Base-by-base conservation (phyloP, 2,329 filamentous ascomycete species). In the Zymoseptoria pseudotritici region DNA sequence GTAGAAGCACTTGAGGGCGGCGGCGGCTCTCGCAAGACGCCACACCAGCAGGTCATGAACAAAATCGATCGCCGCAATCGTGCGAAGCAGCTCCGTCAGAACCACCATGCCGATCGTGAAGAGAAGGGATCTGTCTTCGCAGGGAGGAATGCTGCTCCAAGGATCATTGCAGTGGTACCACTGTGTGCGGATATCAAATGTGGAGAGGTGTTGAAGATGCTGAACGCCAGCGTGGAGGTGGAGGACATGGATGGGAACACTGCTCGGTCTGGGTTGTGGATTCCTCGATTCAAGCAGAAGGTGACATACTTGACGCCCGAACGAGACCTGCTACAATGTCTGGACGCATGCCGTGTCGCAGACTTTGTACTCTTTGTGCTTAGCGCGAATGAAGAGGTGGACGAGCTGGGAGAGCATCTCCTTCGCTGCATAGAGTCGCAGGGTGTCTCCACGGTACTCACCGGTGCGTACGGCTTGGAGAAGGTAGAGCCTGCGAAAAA, bases 11-110 rank as follows among this genome's bases (percentile, higher is more conserved):
- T 84, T 70, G 89, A 96, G 72, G 85, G 82, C 69, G 87, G 82
- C 69, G 87, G 87, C 62, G 65, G 63, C 5, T 80, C 81, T 69
- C 86, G 93, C 71, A 95, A 90, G 76, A 96, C 93, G 17, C 90
- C 90, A 58, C 91, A 96, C 74, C 94, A 99, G 74, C 91, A 96
- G 78, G 85, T 97, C 77, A 93, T 97, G 90, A 96, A 91, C 61
- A 99, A 97, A 77, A 84, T 99, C 74, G 91, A 96, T 76, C 88
- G 94, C 61, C 87, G 91, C 69, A 97, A 99, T 76, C 91, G 96
- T 79, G 90, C 91, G 68, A 93, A 93, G 76, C 94, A 99, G 80
- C 86, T 88, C 74, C 89, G 93, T 70, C 79, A 89, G 63, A 81
- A 86, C 67, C 97, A 97, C 76, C 86, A 91, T 71, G 86, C 86